Conservation (phyloP, 2,329 filamentous ascomycete species). For the Lachnellula suecica region DNA sequence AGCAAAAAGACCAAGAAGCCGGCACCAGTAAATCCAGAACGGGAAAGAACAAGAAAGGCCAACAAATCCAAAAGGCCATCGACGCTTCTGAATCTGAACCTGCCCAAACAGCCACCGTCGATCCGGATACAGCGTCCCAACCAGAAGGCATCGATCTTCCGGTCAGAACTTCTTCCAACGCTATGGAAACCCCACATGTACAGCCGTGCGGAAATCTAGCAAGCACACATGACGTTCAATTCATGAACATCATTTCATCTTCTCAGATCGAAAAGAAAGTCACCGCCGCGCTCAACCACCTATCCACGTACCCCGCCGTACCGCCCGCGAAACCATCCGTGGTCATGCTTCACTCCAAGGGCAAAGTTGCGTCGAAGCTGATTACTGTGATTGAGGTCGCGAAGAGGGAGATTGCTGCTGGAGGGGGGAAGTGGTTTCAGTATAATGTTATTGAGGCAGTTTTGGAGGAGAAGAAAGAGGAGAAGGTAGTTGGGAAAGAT, state of each 20-base stretch:
- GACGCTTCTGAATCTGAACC: too few species aligned
- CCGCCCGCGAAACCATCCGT: slow-evolving; percentile 35
- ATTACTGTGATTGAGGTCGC: slow-evolving; percentile 67
- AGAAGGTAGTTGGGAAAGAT: slow-evolving; percentile 34
- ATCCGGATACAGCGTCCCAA: background rate
- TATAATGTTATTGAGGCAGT: slow-evolving; percentile 33
- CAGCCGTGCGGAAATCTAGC: slow-evolving; percentile 33
- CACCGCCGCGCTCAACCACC: slow-evolving; percentile 24
- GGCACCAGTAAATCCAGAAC: background rate
- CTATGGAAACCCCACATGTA: slow-evolving; percentile 21
- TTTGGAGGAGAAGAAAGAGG: slow-evolving; percentile 32
- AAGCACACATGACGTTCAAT: slow-evolving; percentile 43
- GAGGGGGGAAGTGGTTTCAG: slow-evolving; percentile 42
- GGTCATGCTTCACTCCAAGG: slow-evolving; percentile 39
- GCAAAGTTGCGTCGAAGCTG: slow-evolving; percentile 55
- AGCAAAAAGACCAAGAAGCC: slow-evolving; percentile 9
- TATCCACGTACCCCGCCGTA: slow-evolving; percentile 22
- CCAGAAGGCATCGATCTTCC: slow-evolving; percentile 1
- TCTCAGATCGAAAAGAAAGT: slow-evolving; percentile 49
- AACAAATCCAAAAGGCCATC: too few species aligned
- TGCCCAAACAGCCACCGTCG: too few species aligned
- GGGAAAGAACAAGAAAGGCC: background rate
- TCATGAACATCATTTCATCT: slow-evolving; percentile 57
- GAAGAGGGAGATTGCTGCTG: slow-evolving; percentile 53
- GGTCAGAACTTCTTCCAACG: background rate